Evolutionary conservation across 2,329 filamentous ascomycete species (phyloP).

Genomic region (Ophiocordyceps camponoti-rufipedis): DNA sequence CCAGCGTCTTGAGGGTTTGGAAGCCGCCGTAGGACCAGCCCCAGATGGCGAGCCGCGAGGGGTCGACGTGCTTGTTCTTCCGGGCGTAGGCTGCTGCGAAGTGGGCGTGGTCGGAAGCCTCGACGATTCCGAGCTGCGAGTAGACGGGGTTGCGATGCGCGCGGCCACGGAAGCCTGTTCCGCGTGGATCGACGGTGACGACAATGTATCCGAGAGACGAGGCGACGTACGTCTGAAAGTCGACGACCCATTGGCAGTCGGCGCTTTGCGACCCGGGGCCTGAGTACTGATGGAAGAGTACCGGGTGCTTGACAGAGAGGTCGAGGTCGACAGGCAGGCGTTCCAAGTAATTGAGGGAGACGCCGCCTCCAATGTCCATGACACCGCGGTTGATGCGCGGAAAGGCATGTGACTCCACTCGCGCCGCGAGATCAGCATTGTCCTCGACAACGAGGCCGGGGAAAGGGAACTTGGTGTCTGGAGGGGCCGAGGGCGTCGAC

Average conservation of each 20-base stretch:
- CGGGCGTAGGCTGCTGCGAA: slow-evolving; percentile 49
- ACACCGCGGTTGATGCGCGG: slow-evolving; percentile 71
- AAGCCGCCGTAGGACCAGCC: slow-evolving; percentile 97
- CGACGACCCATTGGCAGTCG: slow-evolving; percentile 58
- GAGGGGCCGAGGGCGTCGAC: slow-evolving; percentile 54
- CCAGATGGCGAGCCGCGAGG: slow-evolving; percentile 76
- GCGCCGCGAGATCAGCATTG: slow-evolving; percentile 51
- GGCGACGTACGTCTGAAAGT: slow-evolving; percentile 83
- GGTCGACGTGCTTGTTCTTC: slow-evolving; percentile 44
- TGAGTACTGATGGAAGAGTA: slow-evolving; percentile 88
- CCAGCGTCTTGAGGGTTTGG: slow-evolving; percentile 84
- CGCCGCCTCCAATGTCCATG: slow-evolving; percentile 61
- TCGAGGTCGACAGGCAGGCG: slow-evolving; percentile 81
- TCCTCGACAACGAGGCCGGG: slow-evolving; percentile 50
- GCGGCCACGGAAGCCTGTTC: slow-evolving; percentile 80
- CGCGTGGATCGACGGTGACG: slow-evolving; percentile 83
- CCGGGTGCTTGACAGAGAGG: slow-evolving; percentile 68
- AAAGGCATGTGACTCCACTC: slow-evolving; percentile 59
- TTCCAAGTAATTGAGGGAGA: slow-evolving; percentile 57
- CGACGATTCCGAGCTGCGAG: slow-evolving; percentile 67
- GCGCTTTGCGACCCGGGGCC: slow-evolving; percentile 89
- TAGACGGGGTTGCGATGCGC: slow-evolving; percentile 66
- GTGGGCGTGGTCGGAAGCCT: slow-evolving; percentile 54
- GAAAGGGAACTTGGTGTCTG: slow-evolving; percentile 33
- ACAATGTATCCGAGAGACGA: slow-evolving; percentile 79